Evolutionary conservation across 2,329 filamentous ascomycete genomes (phyloP).

Genomic region (Trichoderma koningii): DNA sequence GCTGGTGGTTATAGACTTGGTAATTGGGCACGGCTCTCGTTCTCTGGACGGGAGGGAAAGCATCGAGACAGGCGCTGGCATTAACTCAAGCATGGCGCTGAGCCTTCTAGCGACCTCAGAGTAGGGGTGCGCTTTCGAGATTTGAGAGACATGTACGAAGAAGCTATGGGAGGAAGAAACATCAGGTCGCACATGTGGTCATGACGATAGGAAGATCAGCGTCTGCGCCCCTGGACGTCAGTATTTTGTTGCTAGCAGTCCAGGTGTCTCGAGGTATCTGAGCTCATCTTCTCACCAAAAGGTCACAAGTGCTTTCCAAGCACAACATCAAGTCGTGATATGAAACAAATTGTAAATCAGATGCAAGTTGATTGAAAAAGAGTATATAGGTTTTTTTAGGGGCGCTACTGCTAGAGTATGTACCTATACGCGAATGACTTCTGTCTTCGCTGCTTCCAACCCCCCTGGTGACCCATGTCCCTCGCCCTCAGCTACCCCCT

Average conservation of each 20-base stretch:
- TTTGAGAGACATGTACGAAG: not conserved
- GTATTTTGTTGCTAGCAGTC: not conserved
- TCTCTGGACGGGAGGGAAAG: not conserved
- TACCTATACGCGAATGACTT: not conserved
- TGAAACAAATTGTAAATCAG: not conserved
- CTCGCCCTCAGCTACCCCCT: too few species aligned
- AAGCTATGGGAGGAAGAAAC: not conserved
- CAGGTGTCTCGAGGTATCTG: too few species aligned
- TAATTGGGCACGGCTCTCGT: not conserved
- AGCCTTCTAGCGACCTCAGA: not conserved
- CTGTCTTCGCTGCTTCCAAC: not conserved
- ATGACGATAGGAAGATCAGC: not conserved
- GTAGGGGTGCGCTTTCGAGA: not conserved
- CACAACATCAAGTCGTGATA: not conserved
- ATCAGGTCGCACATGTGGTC: not conserved
- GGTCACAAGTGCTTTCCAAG: not conserved
- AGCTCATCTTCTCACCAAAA: not conserved
- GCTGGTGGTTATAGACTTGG: not conserved
- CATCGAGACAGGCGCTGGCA: not conserved
- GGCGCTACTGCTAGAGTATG: not conserved
- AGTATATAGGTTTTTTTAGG: conserved; percentile 23
- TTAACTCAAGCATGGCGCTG: not conserved
- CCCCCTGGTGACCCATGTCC: not conserved
- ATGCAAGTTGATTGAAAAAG: conserved; percentile 10
- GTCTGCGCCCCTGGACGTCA: not conserved